Conservation (phyloP, 83 land plant species). For the Thuja plicata region DNA sequence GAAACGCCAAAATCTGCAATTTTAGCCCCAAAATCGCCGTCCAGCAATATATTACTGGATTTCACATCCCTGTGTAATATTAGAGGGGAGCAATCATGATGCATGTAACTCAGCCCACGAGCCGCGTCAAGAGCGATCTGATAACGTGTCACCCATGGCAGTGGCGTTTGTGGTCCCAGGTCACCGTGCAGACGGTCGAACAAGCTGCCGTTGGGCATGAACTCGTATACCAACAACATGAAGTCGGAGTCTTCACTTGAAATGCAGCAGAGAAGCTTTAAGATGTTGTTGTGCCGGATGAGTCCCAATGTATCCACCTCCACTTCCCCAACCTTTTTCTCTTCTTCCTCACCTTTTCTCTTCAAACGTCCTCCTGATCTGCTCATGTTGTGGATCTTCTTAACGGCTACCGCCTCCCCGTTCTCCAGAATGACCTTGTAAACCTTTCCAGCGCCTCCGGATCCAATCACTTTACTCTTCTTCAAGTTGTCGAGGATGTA, state of each 20-base stretch:
- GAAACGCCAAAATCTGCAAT: conserved; percentile 73
- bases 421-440: background rate
- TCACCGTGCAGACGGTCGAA: conserved; percentile 40
- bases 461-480: background rate
- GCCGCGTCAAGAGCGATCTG: conserved; percentile 55
- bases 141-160: conserved; percentile 48
- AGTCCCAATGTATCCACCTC: conserved; percentile 22
- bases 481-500: background rate
- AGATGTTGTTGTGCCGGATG: conserved; percentile 49
- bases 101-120: conserved; percentile 55
- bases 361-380: background rate
- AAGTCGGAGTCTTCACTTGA: conserved; percentile 32
- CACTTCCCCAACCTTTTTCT: conserved; percentile 18
- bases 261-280: conserved; percentile 61
- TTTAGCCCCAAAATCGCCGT: conserved; percentile 34
- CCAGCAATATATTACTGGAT: conserved; percentile 59
- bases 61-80: conserved; percentile 63
- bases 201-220: conserved; percentile 57
- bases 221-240: conserved; percentile 61
- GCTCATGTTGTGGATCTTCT: background rate
- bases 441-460: background rate
- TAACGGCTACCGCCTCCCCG: conserved; percentile 12
- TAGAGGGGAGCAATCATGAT: conserved; percentile 51
- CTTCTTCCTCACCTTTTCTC: background rate
- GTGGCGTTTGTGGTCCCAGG: background rate